Evolutionary conservation across 2,329 filamentous ascomycete species (phyloP), one percentile per base, ranked within the genome.

Genomic region (Knufia petricola): DNA sequence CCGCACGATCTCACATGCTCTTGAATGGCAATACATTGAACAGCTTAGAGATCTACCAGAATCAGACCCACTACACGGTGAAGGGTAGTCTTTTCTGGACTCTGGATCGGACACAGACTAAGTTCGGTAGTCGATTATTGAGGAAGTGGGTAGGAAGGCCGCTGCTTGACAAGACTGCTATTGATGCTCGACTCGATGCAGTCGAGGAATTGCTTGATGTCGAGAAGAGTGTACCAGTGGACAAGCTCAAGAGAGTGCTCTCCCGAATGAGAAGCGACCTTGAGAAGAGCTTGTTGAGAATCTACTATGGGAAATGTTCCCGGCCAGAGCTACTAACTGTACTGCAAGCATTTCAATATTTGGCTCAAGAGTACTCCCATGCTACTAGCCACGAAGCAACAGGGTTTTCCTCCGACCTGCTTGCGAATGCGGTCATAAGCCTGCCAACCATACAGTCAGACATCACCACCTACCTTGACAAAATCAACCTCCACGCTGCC

Each of bases 301-400:
- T 98, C 51, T 98, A 96, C 70, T 98, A 98, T 66, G 88, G 89
- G 43, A 95, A 94, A 62, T 96, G 89, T 64, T 85, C 86, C 1
- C 81, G 92, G 0, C 84, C 89, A 0, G 92, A 98, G 65, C 78
- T 98, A 3, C 73, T 96, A 1, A 79, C 78, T 0, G 83, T 94
- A 3, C 73, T 98, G 1, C 89, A 96, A 64, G 85, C 85, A 0
- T 72, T 98, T 50, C 88, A 95, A 59, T 78, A 74, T 50, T 87
- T 96, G 39, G 78, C 87, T 0, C 80, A 77, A 48, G 84, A 92
- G 59, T 96, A 87, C 61, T 70, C 78, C 0, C 72, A 78, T 52
- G 75, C 87, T 53, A 82, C 82, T 50, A 70, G 73, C 0, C 70
- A 83, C 1, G 71, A 73, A 7, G 79, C 87, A 53, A 77, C 79